Conservation (phyloP, 306 rosid species). For the Rubus idaeus region DNA sequence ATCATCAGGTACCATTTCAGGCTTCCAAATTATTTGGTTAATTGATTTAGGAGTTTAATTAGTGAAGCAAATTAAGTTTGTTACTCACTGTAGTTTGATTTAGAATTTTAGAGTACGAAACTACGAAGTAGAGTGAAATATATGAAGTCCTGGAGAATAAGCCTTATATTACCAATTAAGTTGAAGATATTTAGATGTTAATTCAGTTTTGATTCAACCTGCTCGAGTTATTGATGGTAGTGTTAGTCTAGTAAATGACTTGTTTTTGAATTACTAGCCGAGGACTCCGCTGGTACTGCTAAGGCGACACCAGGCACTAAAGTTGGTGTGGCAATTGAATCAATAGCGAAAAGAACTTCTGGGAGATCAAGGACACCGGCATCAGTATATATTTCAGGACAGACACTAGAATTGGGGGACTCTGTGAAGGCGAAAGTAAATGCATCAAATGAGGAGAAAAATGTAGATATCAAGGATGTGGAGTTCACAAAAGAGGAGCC, state of each 20-base stretch:
- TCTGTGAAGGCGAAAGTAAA: constrained; percentile 31
- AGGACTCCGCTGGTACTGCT: constrained; percentile 26
- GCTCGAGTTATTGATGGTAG: not conserved
- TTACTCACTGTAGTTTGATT: not conserved
- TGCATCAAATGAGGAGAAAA: constrained; percentile 39
- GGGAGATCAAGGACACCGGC: constrained; percentile 31
- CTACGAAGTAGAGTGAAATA: no score
- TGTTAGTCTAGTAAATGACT: not conserved
- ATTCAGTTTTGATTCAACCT: not conserved
- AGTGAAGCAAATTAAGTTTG: not conserved
- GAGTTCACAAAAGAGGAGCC: constrained; percentile 24
- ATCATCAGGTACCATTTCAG: constrained; percentile 36
- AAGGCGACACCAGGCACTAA: constrained; percentile 16
- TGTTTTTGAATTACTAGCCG: constrained; percentile 18
- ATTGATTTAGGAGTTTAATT: not conserved
- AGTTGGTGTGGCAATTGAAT: constrained; percentile 31
- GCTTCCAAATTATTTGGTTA: not conserved
- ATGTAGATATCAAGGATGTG: constrained; percentile 19
- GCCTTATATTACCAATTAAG: not conserved
- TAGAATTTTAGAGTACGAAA: not conserved
- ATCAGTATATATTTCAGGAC: constrained; percentile 17
- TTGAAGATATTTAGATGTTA: not conserved
- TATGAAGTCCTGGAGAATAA: no score
- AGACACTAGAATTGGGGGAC: constrained; percentile 28
- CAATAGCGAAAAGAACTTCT: constrained; percentile 26